Base-by-base conservation (phyloP, 306 rosid species). In the Prunus davidiana region DNA sequence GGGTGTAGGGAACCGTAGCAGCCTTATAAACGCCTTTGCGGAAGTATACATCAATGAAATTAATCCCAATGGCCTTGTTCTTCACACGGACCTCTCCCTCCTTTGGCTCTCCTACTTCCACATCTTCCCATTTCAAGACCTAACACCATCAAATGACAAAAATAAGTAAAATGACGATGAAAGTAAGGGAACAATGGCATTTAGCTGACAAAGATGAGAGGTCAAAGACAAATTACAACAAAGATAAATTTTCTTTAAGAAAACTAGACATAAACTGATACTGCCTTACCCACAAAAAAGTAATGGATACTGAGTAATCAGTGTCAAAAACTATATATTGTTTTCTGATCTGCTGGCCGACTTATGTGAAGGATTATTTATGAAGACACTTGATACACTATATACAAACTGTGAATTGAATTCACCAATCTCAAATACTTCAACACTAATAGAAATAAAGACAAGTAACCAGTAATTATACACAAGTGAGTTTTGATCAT, bases 1-100 rank as follows among this genome's bases (percentile, higher is more conserved):
- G 97, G 70, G 89, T 88, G 62, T 84, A 90, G 58, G 98, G 97
- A 6, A 76, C 52, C 8, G 90, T 57, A 50, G 90, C 75, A 20
- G 86, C 78, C 80, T 86, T 82, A 46, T 94, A 92, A 73, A 87
- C 91, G 67, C 97, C 97, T 79, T 83, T 92, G 16, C 98, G 94
- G 81, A 81, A 90, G 84, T 58, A 58, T 11, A 58, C 64, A 58
- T 58, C 64, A 12, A 58, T 58, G 64, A 58, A 58, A 58, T 58
- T 58, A 58, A 92, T 56, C 19, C 97, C 96, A 79, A 92, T 52
- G 10, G 98, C 97, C 84, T 90, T 86, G 82, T 88, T 87, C 86
- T 47, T 91, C 15, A 91, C 94, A 24, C 91, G 91, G 55, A 93
- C 80, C 80, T 91, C 91, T 0, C 94, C 97, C 67, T 90, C 94